A percentile compares a stretch with the other conserved stretches of the same genome.
Evolutionary conservation across 2,329 filamentous ascomycete species (phyloP).

Genomic region (Dactylellina drechsleri): DNA sequence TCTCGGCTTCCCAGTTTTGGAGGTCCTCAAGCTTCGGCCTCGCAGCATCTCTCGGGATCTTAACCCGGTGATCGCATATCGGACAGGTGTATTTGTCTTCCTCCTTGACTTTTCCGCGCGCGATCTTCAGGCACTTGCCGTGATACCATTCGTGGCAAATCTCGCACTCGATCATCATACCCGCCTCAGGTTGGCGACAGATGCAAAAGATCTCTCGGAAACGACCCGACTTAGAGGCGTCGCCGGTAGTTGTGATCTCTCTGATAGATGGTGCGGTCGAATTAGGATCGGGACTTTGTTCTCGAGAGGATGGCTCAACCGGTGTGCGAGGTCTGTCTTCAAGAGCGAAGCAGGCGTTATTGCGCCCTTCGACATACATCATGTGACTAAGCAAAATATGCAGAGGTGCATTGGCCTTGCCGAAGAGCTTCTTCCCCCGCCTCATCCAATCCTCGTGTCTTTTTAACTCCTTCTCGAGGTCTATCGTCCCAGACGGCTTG

Average conservation of each 20-base stretch:
- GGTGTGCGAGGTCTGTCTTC: slow-evolving; percentile 87
- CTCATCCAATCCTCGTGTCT: slow-evolving; percentile 99
- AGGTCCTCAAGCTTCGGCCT: slow-evolving; percentile 94
- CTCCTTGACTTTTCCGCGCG: slow-evolving; percentile 95
- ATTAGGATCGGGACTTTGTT: slow-evolving; percentile 70
- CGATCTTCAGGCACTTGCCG: slow-evolving; percentile 97
- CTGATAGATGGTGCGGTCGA: slow-evolving; percentile 27
- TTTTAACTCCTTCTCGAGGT: slow-evolving; percentile 93
- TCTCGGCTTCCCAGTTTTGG: slow-evolving; percentile 82
- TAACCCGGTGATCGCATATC: slow-evolving; percentile 96
- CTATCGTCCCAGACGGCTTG: slow-evolving; percentile 87
- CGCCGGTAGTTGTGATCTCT: slow-evolving; percentile 28
- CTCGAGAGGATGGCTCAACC: slow-evolving; percentile 89
- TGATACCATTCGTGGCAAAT: slow-evolving; percentile 99
- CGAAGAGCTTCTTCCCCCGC: slow-evolving; percentile 95
- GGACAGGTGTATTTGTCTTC: slow-evolving; percentile 98
- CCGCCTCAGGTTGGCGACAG: slow-evolving; percentile 89
- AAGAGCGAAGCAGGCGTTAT: slow-evolving; percentile 89
- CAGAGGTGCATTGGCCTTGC: slow-evolving; percentile 94
- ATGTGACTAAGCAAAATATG: slow-evolving; percentile 96
- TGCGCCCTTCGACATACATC: slow-evolving; percentile 89
- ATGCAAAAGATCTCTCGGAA: slow-evolving; percentile 93
- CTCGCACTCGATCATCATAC: slow-evolving; percentile 99
- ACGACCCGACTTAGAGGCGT: slow-evolving; percentile 64
- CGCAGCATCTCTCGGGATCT: slow-evolving; percentile 94